Evolutionary conservation across 805 yeast genomes (phyloP).

Genomic region (Pichia pseudocactophila): DNA sequence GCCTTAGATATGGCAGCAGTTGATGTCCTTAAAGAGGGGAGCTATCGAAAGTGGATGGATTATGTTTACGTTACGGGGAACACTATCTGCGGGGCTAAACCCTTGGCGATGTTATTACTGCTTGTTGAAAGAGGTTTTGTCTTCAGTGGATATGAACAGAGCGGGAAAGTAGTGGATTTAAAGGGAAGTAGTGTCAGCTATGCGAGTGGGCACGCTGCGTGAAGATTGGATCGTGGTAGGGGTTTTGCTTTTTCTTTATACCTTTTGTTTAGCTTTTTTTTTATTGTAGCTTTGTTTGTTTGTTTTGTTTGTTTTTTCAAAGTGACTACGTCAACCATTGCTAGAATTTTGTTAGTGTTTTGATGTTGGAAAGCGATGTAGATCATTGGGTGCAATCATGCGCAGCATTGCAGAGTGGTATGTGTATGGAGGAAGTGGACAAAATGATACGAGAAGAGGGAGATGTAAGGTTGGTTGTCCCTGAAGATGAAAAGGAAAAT

Average conservation of each 20-base stretch:
- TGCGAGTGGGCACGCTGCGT: slow-evolving; percentile 61
- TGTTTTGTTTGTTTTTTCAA: too few species aligned
- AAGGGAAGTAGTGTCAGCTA: slow-evolving; percentile 84
- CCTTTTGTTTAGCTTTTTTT: neutral
- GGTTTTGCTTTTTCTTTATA: neutral
- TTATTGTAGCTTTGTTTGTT: too few species aligned
- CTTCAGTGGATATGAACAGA: slow-evolving; percentile 80
- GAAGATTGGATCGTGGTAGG: neutral
- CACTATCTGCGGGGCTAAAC: slow-evolving; percentile 90
- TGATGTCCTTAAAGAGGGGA: slow-evolving; percentile 48
- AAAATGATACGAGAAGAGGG: too few species aligned
- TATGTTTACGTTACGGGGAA: slow-evolving; percentile 69
- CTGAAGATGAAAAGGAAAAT: too few species aligned
- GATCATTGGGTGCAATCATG: too few species aligned
- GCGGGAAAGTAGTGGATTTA: slow-evolving; percentile 39
- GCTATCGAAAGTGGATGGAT: slow-evolving; percentile 49
- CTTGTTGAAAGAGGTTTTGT: slow-evolving; percentile 43
- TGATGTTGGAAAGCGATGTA: too few species aligned
- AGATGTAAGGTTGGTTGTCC: too few species aligned
- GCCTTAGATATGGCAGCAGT: slow-evolving; percentile 63
- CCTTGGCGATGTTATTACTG: slow-evolving; percentile 56
- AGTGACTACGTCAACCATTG: too few species aligned
- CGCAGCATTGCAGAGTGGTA: too few species aligned
- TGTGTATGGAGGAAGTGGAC: too few species aligned
- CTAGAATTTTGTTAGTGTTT: too few species aligned